These are phyloP conservation scores for Boletus smithii DNA, from an alignment of 1,284 basidiomycete genomes.

Conservation along the genomic window DNA sequence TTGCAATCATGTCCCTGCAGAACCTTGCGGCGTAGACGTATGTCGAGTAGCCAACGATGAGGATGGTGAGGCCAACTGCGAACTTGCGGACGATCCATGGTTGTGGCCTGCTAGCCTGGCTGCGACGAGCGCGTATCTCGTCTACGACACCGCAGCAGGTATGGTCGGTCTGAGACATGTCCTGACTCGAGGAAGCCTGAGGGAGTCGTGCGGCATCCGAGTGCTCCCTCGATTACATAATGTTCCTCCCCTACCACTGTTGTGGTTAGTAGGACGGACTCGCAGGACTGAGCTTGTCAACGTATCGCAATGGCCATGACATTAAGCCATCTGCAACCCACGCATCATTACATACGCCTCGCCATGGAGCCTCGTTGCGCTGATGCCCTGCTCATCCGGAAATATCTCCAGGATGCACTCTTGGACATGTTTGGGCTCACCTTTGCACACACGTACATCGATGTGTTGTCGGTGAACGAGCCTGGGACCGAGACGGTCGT, in stretches of 20 bases:
- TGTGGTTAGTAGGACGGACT: too few relatives aligned
- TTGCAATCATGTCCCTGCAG: conserved; percentile 55
- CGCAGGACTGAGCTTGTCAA: too few relatives aligned
- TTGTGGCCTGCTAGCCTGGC: conserved; percentile 29
- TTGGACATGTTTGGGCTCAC: conserved; percentile 42
- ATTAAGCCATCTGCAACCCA: conserved; percentile 21
- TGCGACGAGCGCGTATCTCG: conserved; percentile 16
- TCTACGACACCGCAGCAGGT: conserved; percentile 31
- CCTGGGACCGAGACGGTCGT: conserved; percentile 34
- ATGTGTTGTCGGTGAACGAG: conserved; percentile 39
- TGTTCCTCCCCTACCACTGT: neutral
- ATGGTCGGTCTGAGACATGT: conserved; percentile 18
- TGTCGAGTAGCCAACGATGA: conserved; percentile 43
- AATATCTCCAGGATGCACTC: conserved; percentile 43
- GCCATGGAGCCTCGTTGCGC: conserved; percentile 29
- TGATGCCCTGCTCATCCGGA: conserved; percentile 41
- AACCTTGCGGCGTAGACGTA: conserved; percentile 62
- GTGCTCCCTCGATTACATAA: conserved; percentile 33
- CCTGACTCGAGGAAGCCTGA: neutral
- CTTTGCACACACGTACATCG: conserved; percentile 40
- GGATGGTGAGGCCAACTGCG: conserved; percentile 41
- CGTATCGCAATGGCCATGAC: too few relatives aligned
- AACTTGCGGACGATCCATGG: conserved; percentile 53
- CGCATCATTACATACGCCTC: conserved; percentile 41
- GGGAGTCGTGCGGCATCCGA: too few relatives aligned